Base-by-base conservation (phyloP, 805 yeast species). In the Metschnikowia henanensis region DNA sequence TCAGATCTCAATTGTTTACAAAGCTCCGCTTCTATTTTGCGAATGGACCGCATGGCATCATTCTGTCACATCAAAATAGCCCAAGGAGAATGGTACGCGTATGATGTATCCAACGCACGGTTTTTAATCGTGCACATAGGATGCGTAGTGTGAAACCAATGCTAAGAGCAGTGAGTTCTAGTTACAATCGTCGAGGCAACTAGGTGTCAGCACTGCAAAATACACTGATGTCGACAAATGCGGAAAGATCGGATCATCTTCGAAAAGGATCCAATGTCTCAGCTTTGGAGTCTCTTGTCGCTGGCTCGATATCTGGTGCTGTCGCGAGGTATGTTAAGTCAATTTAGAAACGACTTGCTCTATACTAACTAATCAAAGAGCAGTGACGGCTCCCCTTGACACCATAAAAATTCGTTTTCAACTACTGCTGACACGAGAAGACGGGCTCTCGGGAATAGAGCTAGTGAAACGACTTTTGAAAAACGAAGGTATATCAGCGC, bases 351-450 rank as follows among this genome's bases (percentile, higher is more conserved):
- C 26, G 8, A 3, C 12, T 13, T 13, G 26, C 5, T 23, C 26
- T 13, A 23, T 29, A 60, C 65, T 61, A 56, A 62, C 63, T 13
- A 21, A 13, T 21, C 5, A 29, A 23, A 77, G 88, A 45, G 77
- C 79, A 41, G 62, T 78, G 18, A 76, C 84, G 1, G 91, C 96
- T 1, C 96, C 96, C 3, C 64, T 88, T 31, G 96, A 87, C 54
- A 83, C 87, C 12, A 61, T 87, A 41, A 88, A 88, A 62, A 87
- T 87, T 51, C 68, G 95, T 41, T 68, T 85, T 29, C 96, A 87
- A 59, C 66, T 87, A 2, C 82, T 77, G 47, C 65, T 68, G 50
- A 15, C 44, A n/a, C 40, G 39, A 13, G 29, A 44, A 6, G 41
- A 38, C 31, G 31, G 41, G 23, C 7, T 12, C 15, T 12, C 53